phyloP scores from a whole-genome alignment of 352 stramenopile genomes.

The Phytopythium ostracodes region DNA sequence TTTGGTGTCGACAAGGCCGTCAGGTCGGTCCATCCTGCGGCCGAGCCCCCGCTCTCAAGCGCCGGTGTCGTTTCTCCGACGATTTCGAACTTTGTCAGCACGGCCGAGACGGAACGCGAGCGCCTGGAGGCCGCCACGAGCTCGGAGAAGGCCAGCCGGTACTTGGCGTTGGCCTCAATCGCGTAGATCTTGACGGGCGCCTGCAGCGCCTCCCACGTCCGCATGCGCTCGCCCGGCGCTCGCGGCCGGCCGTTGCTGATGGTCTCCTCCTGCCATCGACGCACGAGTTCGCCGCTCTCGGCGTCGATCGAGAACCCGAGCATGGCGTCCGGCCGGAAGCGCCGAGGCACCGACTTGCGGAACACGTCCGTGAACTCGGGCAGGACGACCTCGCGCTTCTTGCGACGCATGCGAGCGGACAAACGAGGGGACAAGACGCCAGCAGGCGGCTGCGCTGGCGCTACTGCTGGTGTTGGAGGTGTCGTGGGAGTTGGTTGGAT shows the following conservation, averaged over 20 bases:
- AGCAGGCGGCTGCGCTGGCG: background rate
- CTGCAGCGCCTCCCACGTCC: slow-evolving; percentile 71
- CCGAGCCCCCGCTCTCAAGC: background rate
- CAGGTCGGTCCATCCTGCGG: background rate
- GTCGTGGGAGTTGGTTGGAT: background rate
- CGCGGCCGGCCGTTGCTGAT: slow-evolving; percentile 37
- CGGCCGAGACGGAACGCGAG: slow-evolving; percentile 44
- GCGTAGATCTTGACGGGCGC: slow-evolving; percentile 69
- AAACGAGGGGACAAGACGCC: background rate
- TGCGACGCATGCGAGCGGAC: background rate
- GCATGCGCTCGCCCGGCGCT: slow-evolving; percentile 38
- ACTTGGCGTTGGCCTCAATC: slow-evolving; percentile 68
- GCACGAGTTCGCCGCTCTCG: slow-evolving; percentile 41
- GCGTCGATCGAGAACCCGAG: slow-evolving; percentile 59
- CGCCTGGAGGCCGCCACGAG: slow-evolving; percentile 36
- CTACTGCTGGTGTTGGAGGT: background rate
- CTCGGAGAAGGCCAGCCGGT: slow-evolving; percentile 43
- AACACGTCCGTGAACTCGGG: slow-evolving; percentile 74
- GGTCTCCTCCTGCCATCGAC: slow-evolving; percentile 59
- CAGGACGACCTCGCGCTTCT: slow-evolving; percentile 23
- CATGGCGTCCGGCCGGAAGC: slow-evolving; percentile 41
- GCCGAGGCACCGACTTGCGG: slow-evolving; percentile 40
- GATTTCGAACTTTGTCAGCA: slow-evolving; percentile 41
- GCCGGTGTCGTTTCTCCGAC: background rate
- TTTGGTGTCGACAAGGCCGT: background rate